Base-by-base conservation (phyloP, 352 stramenopile genomes). In the Phytopythium oedochilum region DNA sequence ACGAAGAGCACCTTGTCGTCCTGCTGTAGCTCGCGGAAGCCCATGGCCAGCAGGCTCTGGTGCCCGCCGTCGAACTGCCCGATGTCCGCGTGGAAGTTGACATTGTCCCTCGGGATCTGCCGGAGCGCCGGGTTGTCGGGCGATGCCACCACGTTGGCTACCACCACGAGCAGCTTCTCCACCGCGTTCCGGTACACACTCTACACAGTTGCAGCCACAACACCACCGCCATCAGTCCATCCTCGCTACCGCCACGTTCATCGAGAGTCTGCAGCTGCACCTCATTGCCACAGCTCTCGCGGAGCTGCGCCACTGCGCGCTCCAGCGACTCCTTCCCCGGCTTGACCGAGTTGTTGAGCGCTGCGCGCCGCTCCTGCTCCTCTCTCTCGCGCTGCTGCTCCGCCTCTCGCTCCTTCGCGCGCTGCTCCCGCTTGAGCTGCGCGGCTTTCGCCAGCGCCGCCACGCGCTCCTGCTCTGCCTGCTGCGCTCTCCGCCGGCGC, bases 51-150 rank as follows among this genome's bases (percentile, higher is more conserved):
- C n/a, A 94, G 53, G 52, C 73, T 83, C 26, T 86, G 67, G 43
- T 86, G 56, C 4, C 80, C 82, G 36, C 78, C 82, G 26, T 72
- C 46, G 53, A 74, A 87, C 55, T 84, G 74, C 1, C 84, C 84
- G 20, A 94, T 58, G 43, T 92, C 84, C 14, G 52, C 31, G 38
- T 88, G 71, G 53, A 92, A 94, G 55, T 88, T 57, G 5, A 38
- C 59, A 48, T 94, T 94, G n/a, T 82, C 71, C 45, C 73, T 80
- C 2, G 77, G 78, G 43, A 94, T 91, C 38, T 83, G 75, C 2
- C 84, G 82, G 53, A 88, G 89, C 26, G 70, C 61, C 1, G 70
- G 47, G 34, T 86, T 94, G 48, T 94, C 84, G 3, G 84, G 84
- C 1, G 78, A 78, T 9, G 68, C 64, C 52, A 76, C 88, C 47